Base-by-base conservation (phyloP, 306 rosid species). In the Sicyos baderoa region DNA sequence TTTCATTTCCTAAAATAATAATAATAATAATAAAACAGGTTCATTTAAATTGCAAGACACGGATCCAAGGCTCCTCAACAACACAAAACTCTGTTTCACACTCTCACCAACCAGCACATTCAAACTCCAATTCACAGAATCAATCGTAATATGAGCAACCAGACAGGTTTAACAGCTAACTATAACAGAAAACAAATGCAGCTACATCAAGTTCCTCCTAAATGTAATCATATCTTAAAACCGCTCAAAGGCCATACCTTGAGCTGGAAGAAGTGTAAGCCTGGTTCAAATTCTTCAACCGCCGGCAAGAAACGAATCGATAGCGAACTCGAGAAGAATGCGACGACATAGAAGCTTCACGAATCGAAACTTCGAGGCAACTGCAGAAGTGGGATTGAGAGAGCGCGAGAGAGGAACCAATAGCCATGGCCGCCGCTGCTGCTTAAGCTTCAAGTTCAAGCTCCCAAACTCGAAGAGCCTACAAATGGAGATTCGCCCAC, bases 301-400 rank as follows among this genome's bases (percentile, higher is more conserved):
- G 72, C 72, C 79, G 74, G 78, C 84, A 17, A 86, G 87, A 54
- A 86, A 86, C 49, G 82, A 82, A 45, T 77, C 95, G 88, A 81
- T 75, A 47, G 71, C 90, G 84, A 77, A 88, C 57, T 84, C 81
- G 80, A 64, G 80, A 76, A 72, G 71, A 47, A 78, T 54, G 68
- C 56, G 83, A 74, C 42, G 71, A 72, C 13, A 49, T 40, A 40
- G 45, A 7, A 40, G 45, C 45, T 40, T 40, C 45, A 40, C 45
- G 45, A 40, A 40, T n/a, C 56, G 89, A 73, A 19, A 81, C 76
- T 42, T 61, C 62, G 72, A 48, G 51, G 25, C 79, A 78, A 52
- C 29, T 76, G 67, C 74, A 52, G 79, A 76, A 72, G 73, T 74
- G 54, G 1, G 74, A 70, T 16, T 63, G 76, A 10, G 74, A 68